These are phyloP conservation scores for Colletotrichum tamarilloi DNA, from an alignment of 2,329 filamentous ascomycete genomes.

Conservation along the genomic window DNA sequence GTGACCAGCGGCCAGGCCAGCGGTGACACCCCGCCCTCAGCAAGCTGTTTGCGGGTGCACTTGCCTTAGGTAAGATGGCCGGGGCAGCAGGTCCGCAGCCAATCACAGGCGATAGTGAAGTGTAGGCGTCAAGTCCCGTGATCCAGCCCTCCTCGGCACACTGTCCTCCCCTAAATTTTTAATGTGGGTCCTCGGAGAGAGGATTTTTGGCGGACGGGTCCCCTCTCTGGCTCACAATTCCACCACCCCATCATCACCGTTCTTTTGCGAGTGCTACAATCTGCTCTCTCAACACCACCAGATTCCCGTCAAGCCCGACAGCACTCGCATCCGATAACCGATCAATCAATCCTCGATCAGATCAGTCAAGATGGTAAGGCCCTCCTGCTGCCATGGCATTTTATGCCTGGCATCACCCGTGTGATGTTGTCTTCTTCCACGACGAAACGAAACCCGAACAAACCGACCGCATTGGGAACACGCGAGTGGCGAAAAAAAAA, in stretches of 20 bases:
- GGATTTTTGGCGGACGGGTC: conserved; percentile 11
- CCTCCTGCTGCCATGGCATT: conserved; percentile 36
- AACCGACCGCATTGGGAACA: conserved; percentile 35
- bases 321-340: conserved; percentile 57
- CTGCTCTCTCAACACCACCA: conserved; percentile 57
- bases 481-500: conserved; percentile 5
- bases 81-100: background rate
- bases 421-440: conserved; percentile 12
- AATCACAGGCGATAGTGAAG: background rate
- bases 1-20: background rate
- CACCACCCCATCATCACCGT: conserved; percentile 55
- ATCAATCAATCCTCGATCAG: conserved; percentile 49
- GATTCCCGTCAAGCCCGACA: conserved; percentile 62
- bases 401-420: conserved; percentile 31
- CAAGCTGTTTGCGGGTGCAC: conserved; percentile 13
- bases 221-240: conserved; percentile 53
- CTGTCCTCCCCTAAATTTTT: background rate
- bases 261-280: conserved; percentile 60
- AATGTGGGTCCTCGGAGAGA: conserved; percentile 5
- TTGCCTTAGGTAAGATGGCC: background rate
- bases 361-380: conserved; percentile 78
- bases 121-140: background rate
- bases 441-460: conserved; percentile 22
- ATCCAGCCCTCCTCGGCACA: background rate
- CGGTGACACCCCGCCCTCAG: conserved; percentile 17